Conservation (phyloP, 176 grass and related monocot species). For the Aegilops umbellulata region DNA sequence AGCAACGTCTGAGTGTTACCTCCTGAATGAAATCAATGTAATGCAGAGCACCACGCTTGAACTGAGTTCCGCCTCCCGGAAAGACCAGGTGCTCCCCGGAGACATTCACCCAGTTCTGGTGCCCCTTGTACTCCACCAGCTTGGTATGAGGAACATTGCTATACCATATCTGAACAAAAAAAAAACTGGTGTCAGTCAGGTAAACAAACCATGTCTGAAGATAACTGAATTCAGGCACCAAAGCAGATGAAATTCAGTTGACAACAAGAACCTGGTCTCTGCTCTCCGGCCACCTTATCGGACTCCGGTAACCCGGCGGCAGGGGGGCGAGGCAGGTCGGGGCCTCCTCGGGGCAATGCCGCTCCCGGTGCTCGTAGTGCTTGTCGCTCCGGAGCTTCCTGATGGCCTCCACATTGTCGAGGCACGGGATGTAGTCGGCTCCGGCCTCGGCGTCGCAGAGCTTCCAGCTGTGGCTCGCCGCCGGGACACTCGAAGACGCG, state of each 20-base stretch:
- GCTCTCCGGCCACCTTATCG: slow-evolving; percentile 72
- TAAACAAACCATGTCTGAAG: slow-evolving; percentile 20
- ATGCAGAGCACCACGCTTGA: slow-evolving; percentile 73
- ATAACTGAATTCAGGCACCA: neutral
- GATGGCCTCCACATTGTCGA: slow-evolving; percentile 77
- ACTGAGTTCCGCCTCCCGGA: slow-evolving; percentile 82
- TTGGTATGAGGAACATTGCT: slow-evolving; percentile 79
- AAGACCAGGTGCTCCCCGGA: slow-evolving; percentile 74
- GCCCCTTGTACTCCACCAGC: slow-evolving; percentile 75
- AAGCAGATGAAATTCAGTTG: neutral
- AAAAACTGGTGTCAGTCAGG: neutral
- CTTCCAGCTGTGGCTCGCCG: slow-evolving; percentile 44
- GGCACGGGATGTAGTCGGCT: slow-evolving; percentile 84
- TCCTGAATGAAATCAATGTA: slow-evolving; percentile 85
- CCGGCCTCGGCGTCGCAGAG: slow-evolving; percentile 55
- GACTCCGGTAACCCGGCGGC: slow-evolving; percentile 52
- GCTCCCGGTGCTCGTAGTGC: slow-evolving; percentile 84
- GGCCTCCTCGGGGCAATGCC: slow-evolving; percentile 63
- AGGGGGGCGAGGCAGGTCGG: slow-evolving; percentile 67
- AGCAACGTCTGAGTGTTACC: slow-evolving; percentile 23
- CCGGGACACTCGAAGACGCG: neutral
- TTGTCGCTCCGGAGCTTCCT: slow-evolving; percentile 65
- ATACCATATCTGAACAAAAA: slow-evolving; percentile 69
- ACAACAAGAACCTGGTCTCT: slow-evolving; percentile 55
- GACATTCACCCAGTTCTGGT: slow-evolving; percentile 87